Base-by-base conservation (phyloP, 345 rosid genomes). In the Cardamine chenopodiifolia region DNA sequence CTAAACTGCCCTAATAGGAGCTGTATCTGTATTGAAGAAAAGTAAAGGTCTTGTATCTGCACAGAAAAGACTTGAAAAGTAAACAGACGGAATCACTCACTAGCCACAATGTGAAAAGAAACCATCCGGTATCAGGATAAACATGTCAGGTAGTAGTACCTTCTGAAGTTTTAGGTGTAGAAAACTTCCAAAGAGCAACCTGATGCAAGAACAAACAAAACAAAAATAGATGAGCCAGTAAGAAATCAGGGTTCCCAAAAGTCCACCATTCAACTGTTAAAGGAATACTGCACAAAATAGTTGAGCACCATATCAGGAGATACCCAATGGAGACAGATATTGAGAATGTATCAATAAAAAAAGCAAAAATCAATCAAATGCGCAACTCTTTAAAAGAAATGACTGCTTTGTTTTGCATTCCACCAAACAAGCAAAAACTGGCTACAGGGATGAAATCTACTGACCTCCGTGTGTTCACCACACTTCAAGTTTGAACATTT, bases 141-240 rank as follows among this genome's bases (percentile, higher is more conserved):
- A 45, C 45, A 49, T 62, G 15, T 62, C 62, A 63, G 57, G 23
- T 60, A 76, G 35, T 64, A 76, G 56, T 83, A 95, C 97, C 96
- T 83, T 80, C 84, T 17, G 80, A 76, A 74, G 86, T 53, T 71
- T 68, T 79, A 73, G 75, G 73, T 32, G 71, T 72, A 79, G 83
- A 79, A 78, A 92, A 95, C 79, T 92, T 95, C 99, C 98, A 92
- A 72, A 95, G 70, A 80, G 94, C 99, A 85, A 95, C 92, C 99
- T 92, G 86, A 79, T 76, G 47, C 31, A 61, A 72, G 25, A 68
- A 67, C 14, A 45, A 54, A 58, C 42, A 62, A 59, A 15, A 42
- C 11, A 47, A 2, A 25, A 25, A 25, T n/a, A n/a, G n/a, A n/a
- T n/a, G n/a, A 78, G 83, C 98, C 70, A 92, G 91, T 56, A 95